phyloP scores from a whole-genome alignment of 176 grass and related monocot genomes.

The Eremochloa ophiuroides region DNA sequence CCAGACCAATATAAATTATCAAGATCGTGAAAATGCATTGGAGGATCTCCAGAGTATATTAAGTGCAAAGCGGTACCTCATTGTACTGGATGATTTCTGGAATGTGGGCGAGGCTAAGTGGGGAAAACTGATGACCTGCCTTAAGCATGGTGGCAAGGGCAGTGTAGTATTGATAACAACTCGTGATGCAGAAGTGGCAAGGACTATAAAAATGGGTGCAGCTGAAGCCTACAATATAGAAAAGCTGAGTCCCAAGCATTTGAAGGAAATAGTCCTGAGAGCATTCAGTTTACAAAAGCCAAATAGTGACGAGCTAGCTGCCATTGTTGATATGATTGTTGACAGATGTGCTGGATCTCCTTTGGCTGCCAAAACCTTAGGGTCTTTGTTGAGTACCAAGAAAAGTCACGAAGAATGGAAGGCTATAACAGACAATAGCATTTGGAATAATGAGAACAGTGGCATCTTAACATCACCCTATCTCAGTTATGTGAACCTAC shows the following conservation, averaged over 20 bases:
- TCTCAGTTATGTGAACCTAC: neutral
- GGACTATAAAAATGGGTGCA: neutral
- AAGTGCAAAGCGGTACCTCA: neutral
- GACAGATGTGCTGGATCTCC: neutral
- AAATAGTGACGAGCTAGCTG: neutral
- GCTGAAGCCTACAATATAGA: neutral
- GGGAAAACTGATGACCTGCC: neutral
- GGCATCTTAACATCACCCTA: neutral
- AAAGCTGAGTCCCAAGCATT: neutral
- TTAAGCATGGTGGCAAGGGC: neutral
- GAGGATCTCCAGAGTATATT: accelerated
- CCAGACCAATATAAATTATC: neutral
- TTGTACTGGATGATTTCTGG: neutral
- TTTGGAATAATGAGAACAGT: neutral
- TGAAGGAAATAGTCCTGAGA: neutral
- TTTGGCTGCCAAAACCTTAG: neutral
- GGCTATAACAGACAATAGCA: neutral
- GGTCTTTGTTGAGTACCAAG: neutral
- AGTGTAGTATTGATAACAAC: neutral
- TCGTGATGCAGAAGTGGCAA: neutral
- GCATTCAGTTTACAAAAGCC: neutral
- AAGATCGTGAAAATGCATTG: neutral
- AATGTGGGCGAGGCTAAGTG: neutral
- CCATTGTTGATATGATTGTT: neutral
- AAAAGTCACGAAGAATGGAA: neutral